A percentile compares a stretch with the other conserved stretches of the same genome.
Evolutionary conservation across 2,329 filamentous ascomycete genomes (phyloP).

Genomic region (Thermoascus crustaceus): DNA sequence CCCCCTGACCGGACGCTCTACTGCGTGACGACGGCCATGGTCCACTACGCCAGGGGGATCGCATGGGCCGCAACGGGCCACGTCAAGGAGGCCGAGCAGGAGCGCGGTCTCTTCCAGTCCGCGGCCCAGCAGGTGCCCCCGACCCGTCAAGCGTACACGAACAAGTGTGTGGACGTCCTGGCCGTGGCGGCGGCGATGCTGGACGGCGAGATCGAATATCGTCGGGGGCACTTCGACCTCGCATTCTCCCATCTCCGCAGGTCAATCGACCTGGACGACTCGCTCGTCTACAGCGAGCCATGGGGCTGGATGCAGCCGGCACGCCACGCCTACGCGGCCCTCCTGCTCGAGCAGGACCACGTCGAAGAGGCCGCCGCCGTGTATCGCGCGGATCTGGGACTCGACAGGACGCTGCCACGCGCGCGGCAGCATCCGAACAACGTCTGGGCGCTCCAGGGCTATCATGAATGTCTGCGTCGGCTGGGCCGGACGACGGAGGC

Average conservation of each 20-base stretch:
- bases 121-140: slow-evolving; percentile 45
- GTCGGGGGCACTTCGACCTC: slow-evolving; percentile 44
- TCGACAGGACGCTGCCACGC: slow-evolving; percentile 49
- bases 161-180: slow-evolving; percentile 54
- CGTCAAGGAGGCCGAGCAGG: slow-evolving; percentile 32
- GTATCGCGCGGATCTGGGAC: slow-evolving; percentile 51
- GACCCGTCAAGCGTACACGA: slow-evolving; percentile 58
- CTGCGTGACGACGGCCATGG: slow-evolving; percentile 57
- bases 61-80: slow-evolving; percentile 51
- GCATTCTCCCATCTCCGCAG: slow-evolving; percentile 50
- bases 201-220: slow-evolving; percentile 56
- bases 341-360: slow-evolving; percentile 53
- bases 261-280: slow-evolving; percentile 51
- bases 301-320: slow-evolving; percentile 66
- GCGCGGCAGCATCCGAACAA: slow-evolving; percentile 60
- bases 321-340: slow-evolving; percentile 55
- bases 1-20: slow-evolving; percentile 46
- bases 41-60: slow-evolving; percentile 57
- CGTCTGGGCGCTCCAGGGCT: slow-evolving; percentile 63
- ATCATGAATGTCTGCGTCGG: slow-evolving; percentile 55
- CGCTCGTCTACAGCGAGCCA: slow-evolving; percentile 56
- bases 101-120: slow-evolving; percentile 43
- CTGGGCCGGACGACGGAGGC: slow-evolving; percentile 42
- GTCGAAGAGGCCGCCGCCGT: slow-evolving; percentile 44
- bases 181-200: slow-evolving; percentile 52